A percentile compares a stretch with the other conserved stretches of the same genome.
phyloP scores from a whole-genome alignment of 805 yeast genomes.

The Isabelozyma heimii region DNA sequence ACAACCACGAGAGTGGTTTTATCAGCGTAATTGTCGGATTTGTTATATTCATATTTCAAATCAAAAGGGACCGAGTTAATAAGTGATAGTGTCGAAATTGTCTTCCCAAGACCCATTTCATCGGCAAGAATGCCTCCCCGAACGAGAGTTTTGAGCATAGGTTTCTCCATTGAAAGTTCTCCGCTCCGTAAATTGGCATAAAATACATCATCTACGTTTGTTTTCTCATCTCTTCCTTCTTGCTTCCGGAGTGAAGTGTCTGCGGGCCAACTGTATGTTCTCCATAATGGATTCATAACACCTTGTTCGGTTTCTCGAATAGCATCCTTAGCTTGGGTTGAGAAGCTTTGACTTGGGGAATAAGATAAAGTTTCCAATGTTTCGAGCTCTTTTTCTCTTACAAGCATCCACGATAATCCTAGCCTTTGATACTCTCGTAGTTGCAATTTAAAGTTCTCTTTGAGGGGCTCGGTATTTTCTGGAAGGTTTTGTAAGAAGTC shows the following conservation, averaged over 20 bases:
- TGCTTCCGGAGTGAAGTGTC: slow-evolving; percentile 2
- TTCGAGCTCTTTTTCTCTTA: slow-evolving; percentile 65
- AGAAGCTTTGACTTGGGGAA: slow-evolving; percentile 15
- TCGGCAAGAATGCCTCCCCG: slow-evolving; percentile 91
- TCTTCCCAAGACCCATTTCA: slow-evolving; percentile 96
- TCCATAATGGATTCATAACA: slow-evolving; percentile 83
- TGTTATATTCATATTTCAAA: slow-evolving; percentile 6
- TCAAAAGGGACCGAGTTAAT: slow-evolving; percentile 66
- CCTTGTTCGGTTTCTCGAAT: slow-evolving; percentile 41
- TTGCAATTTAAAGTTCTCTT: slow-evolving; percentile 49
- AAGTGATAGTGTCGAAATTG: slow-evolving; percentile 77
- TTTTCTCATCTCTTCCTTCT: not conserved
- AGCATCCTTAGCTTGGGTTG: slow-evolving; percentile 23
- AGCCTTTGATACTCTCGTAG: slow-evolving; percentile 79
- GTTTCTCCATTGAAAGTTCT: slow-evolving; percentile 66
- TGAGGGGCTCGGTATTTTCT: slow-evolving; percentile 53
- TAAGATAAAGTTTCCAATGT: slow-evolving; percentile 30
- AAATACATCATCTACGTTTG: slow-evolving; percentile 32
- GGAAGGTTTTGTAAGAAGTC: slow-evolving; percentile 58
- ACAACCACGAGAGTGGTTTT: slow-evolving; percentile 76
- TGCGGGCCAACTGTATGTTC: slow-evolving; percentile 72
- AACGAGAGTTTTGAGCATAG: slow-evolving; percentile 56
- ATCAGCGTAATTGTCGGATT: slow-evolving; percentile 51
- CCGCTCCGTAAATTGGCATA: slow-evolving; percentile 82
- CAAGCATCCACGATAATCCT: slow-evolving; percentile 88